Evolutionary conservation across 768 basidiomycete species (phyloP).

Genomic region (Clitopilus passeckerianus): DNA sequence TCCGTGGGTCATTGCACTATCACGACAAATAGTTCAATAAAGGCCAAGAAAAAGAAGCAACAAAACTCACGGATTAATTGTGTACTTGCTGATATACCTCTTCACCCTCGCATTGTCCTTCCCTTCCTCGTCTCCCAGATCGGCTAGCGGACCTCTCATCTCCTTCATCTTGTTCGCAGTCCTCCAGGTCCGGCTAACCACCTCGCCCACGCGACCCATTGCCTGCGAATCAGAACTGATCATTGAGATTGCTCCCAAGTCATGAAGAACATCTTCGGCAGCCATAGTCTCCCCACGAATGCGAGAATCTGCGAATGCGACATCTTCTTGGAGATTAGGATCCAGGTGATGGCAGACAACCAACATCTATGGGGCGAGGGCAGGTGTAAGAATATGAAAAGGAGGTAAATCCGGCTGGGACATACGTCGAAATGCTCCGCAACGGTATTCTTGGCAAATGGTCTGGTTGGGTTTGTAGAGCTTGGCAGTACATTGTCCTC

Average conservation of each 20-base stretch:
- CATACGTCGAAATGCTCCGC: conserved; percentile 96
- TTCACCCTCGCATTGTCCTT: conserved; percentile 90
- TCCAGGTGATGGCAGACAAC: conserved; percentile 99
- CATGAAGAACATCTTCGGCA: conserved; percentile 94
- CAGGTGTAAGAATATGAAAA: not conserved
- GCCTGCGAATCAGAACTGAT: conserved; percentile 96
- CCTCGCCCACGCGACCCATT: conserved; percentile 98
- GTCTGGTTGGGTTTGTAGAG: conserved; percentile 96
- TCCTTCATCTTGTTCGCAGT: conserved; percentile 94
- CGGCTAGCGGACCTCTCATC: conserved; percentile 64
- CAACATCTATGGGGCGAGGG: conserved; percentile 79
- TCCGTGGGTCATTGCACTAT: conserved; percentile 89
- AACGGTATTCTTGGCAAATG: conserved; percentile 85
- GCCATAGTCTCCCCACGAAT: conserved; percentile 97
- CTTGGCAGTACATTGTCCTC: conserved; percentile 87
- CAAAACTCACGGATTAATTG: conserved; percentile 85
- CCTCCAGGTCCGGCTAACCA: conserved; percentile 88
- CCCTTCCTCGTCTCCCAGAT: conserved; percentile 64
- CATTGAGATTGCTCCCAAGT: conserved; percentile 92
- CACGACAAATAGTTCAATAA: not conserved
- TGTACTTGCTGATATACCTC: conserved; percentile 94
- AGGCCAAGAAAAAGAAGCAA: not conserved
- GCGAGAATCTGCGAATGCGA: conserved; percentile 94
- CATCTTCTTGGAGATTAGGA: conserved; percentile 85
- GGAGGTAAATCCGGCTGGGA: not conserved